Conservation (phyloP, 2,329 filamentous ascomycete genomes). For the Colletotrichum tanaceti region DNA sequence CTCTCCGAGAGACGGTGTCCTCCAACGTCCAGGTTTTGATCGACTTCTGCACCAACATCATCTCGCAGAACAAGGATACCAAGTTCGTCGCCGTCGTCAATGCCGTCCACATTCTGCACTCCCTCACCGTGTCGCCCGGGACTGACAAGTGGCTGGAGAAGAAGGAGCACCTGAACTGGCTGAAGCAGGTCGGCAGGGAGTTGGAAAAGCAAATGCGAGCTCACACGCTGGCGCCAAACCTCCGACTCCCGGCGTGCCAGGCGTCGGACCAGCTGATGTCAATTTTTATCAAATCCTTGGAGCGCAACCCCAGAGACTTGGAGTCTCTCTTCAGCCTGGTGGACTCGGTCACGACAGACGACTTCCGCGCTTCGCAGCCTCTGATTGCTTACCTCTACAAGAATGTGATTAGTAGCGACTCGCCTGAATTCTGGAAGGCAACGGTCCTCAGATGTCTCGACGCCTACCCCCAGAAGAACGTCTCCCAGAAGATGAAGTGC, state of each 20-base stretch:
- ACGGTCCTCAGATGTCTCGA: slow-evolving; percentile 89
- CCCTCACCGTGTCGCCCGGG: slow-evolving; percentile 75
- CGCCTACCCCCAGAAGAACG: slow-evolving; percentile 81
- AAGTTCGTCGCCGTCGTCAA: slow-evolving; percentile 80
- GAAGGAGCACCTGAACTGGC: slow-evolving; percentile 69
- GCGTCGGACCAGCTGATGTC: slow-evolving; percentile 88
- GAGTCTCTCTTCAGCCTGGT: slow-evolving; percentile 88
- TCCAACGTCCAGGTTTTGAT: slow-evolving; percentile 80
- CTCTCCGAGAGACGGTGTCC: slow-evolving; percentile 79
- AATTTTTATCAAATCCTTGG: slow-evolving; percentile 84
- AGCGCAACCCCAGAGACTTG: slow-evolving; percentile 78
- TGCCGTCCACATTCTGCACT: slow-evolving; percentile 85
- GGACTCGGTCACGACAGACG: slow-evolving; percentile 83
- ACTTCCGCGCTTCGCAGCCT: slow-evolving; percentile 80
- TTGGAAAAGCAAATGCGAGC: slow-evolving; percentile 79
- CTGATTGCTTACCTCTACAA: slow-evolving; percentile 87
- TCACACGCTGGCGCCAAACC: slow-evolving; percentile 75
- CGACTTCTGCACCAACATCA: slow-evolving; percentile 71
- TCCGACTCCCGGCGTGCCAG: slow-evolving; percentile 89
- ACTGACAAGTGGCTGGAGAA: slow-evolving; percentile 79
- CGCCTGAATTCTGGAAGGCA: slow-evolving; percentile 85
- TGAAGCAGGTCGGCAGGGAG: slow-evolving; percentile 77
- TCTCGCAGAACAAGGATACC: slow-evolving; percentile 75
- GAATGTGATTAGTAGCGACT: slow-evolving; percentile 84
- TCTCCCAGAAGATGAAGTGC: slow-evolving; percentile 89